Evolutionary conservation across 2,329 filamentous ascomycete species (phyloP).

Genomic region (Pseudopithomyces chartarum): DNA sequence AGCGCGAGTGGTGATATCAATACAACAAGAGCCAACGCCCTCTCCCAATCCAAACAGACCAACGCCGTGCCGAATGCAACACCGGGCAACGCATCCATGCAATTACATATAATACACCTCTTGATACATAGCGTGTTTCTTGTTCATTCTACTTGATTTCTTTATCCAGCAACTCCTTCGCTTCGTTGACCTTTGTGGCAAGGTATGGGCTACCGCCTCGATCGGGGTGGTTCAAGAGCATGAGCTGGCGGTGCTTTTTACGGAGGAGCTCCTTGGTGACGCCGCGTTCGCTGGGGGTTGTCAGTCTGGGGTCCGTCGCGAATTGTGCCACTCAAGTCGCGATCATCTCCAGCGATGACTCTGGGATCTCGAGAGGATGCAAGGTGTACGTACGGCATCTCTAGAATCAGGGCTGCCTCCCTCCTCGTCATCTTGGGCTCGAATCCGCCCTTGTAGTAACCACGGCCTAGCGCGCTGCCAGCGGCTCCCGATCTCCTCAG

Average conservation of each 20-base stretch:
- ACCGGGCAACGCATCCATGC: conserved; percentile 3
- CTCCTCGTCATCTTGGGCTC: conserved; percentile 91
- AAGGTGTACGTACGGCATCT: conserved; percentile 72
- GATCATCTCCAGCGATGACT: neutral
- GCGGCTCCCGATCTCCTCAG: conserved; percentile 77
- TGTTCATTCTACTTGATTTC: conserved; percentile 35
- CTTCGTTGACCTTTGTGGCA: conserved; percentile 97
- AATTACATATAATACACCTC: conserved; percentile 12
- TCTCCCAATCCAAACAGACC: neutral
- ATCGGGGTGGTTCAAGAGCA: conserved; percentile 98
- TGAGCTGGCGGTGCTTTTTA: conserved; percentile 92
- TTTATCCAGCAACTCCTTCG: conserved; percentile 95
- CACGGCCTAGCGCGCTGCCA: conserved; percentile 77
- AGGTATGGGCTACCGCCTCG: conserved; percentile 95
- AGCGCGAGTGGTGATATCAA: conserved; percentile 4
- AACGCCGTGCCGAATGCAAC: conserved; percentile 13
- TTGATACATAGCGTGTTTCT: neutral
- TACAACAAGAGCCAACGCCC: conserved; percentile 1
- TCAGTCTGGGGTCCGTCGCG: neutral
- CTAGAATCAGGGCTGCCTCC: conserved; percentile 88
- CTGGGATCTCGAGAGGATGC: neutral
- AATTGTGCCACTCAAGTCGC: neutral
- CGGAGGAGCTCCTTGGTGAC: conserved; percentile 92
- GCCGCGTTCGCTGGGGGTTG: conserved; percentile 71
- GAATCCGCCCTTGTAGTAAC: conserved; percentile 99